These are phyloP conservation scores for Tetradesmus obliquus DNA, from an alignment of 139 green algal genomes.

Conservation along the genomic window DNA sequence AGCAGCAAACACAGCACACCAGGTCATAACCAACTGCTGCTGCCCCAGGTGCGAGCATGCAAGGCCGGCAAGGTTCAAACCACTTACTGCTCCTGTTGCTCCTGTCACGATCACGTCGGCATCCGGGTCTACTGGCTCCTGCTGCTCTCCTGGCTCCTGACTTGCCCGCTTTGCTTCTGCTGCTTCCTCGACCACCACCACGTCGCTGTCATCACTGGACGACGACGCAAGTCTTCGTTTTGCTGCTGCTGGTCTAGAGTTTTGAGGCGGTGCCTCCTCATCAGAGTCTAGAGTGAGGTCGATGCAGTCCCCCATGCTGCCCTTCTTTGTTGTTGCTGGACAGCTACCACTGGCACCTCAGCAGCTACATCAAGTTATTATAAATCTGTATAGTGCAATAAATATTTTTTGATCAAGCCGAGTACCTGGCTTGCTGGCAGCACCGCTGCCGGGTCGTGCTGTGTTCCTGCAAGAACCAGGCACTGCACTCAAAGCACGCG, in stretches of 20 bases:
- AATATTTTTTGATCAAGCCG: too few relatives aligned
- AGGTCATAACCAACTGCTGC: background rate
- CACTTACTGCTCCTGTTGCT: background rate
- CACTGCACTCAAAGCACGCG: background rate
- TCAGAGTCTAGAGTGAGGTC: conserved; percentile 14
- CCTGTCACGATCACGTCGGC: background rate
- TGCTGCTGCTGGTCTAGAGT: background rate
- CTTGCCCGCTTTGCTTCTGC: conserved; percentile 12
- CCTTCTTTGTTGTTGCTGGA: background rate
- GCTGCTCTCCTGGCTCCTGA: background rate
- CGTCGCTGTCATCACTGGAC: background rate
- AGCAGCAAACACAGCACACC: background rate
- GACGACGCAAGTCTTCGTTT: background rate
- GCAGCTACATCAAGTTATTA: background rate
- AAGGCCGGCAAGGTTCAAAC: background rate
- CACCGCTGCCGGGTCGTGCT: background rate
- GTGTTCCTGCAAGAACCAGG: background rate
- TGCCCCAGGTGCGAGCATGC: background rate
- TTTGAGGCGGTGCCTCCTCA: background rate
- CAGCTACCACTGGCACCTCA: background rate
- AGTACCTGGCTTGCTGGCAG: background rate
- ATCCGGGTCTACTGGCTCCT: background rate
- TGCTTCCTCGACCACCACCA: conserved; percentile 4
- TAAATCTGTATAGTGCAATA: too few relatives aligned
- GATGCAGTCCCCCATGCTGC: background rate